These are phyloP conservation scores for Agarophyton chilense DNA, from an alignment of 23 red algal genomes.

Conservation along the genomic window DNA sequence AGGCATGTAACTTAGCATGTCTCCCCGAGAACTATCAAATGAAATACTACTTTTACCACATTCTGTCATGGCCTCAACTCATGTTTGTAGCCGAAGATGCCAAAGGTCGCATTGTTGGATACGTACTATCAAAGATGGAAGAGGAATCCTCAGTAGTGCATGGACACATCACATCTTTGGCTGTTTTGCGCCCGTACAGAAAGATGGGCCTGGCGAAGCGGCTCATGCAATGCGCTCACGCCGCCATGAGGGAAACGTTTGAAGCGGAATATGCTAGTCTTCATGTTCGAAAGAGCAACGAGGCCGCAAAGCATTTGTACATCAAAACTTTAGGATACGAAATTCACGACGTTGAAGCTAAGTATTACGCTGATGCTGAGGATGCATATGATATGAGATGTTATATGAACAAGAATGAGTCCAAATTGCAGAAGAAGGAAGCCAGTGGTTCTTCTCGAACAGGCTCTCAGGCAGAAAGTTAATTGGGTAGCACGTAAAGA, in stretches of 20 bases:
- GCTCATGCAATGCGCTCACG: slow-evolving; percentile 93
- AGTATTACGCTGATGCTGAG: slow-evolving; percentile 98
- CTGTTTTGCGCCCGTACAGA: slow-evolving; percentile 89
- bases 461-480: background rate
- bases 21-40: slow-evolving; percentile 99
- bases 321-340: slow-evolving; percentile 86
- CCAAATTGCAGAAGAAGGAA: background rate
- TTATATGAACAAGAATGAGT: slow-evolving; percentile 55
- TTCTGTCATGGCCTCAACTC: slow-evolving; percentile 96
- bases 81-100: slow-evolving; percentile 97
- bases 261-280: slow-evolving; percentile 81
- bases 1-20: slow-evolving; percentile 92
- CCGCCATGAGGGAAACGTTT: slow-evolving; percentile 91
- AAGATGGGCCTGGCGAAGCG: slow-evolving; percentile 86
- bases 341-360: slow-evolving; percentile 86
- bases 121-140: slow-evolving; percentile 99
- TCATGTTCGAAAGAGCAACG: slow-evolving; percentile 96
- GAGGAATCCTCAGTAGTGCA: slow-evolving; percentile 81
- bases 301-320: slow-evolving; percentile 96
- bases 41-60: slow-evolving; percentile 99
- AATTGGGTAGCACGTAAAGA: background rate
- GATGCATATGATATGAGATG: slow-evolving; percentile 97
- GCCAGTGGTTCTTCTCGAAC: background rate
- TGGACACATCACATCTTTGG: slow-evolving; percentile 98
- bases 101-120: slow-evolving; percentile 84